These are phyloP conservation scores for Glomus cerebriforme DNA, from an alignment of 192 early-diverging fungal genomes.

Conservation along the genomic window DNA sequence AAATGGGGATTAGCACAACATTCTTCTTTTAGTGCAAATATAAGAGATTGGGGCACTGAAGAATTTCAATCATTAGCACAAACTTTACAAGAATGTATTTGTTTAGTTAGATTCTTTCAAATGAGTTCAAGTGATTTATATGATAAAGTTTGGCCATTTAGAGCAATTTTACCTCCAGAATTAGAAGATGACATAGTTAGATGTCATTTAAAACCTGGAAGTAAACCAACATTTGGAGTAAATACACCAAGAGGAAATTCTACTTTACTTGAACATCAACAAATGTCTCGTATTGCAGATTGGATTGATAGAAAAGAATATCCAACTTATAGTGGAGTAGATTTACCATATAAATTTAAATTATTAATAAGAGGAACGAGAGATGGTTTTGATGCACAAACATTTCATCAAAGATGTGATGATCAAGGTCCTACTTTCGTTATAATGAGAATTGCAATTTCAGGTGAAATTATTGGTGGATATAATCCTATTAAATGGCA, in stretches of 20 bases:
- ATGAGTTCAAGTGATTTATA: constrained; percentile 21
- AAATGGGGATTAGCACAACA: constrained; percentile 28
- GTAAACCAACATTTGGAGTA: not conserved
- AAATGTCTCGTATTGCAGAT: not conserved
- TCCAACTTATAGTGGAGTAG: not conserved
- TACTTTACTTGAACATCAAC: constrained; percentile 4
- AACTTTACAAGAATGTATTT: not conserved
- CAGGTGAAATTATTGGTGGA: constrained; percentile 16
- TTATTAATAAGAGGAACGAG: not conserved
- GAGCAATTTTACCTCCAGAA: not conserved
- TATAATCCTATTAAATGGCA: constrained; percentile 30
- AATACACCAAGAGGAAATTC: constrained; percentile 18
- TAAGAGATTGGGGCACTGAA: not conserved
- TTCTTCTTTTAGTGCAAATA: not conserved
- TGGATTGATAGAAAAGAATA: constrained; percentile 17
- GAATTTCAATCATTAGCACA: not conserved
- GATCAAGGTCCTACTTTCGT: constrained; percentile 23
- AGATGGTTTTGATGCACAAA: constrained; percentile 17
- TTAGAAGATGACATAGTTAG: constrained; percentile 12
- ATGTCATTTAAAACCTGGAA: constrained; percentile 18
- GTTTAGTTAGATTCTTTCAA: constrained; percentile 10
- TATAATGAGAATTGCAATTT: constrained; percentile 3
- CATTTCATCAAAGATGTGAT: constrained; percentile 22
- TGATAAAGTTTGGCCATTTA: constrained; percentile 25
- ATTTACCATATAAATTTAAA: constrained; percentile 29